These are phyloP conservation scores for Heracleum sosnowskyi DNA, from an alignment of 129 eudicot genomes.

Conservation along the genomic window DNA sequence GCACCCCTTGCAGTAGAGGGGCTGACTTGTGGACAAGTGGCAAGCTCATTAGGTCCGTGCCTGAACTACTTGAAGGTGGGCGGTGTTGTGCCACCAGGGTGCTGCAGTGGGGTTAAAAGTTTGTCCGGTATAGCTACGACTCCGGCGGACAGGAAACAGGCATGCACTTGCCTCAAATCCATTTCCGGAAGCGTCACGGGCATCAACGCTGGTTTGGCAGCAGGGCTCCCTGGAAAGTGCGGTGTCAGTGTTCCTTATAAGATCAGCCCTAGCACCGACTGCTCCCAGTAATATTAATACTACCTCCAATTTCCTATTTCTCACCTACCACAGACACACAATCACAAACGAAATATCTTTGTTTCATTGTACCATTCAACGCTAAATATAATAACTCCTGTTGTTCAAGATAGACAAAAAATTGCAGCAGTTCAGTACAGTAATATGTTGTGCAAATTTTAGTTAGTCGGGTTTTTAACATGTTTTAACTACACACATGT, in stretches of 20 bases:
- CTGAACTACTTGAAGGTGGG: slow-evolving; percentile 18
- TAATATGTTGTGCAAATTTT: no score
- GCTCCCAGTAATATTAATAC: slow-evolving; percentile 24
- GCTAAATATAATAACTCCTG: no score
- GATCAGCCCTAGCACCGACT: slow-evolving; percentile 38
- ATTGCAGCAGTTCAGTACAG: no score
- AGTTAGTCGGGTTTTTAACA: not conserved
- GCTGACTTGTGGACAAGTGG: slow-evolving; percentile 27
- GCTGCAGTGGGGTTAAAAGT: slow-evolving; percentile 29
- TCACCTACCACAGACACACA: no score
- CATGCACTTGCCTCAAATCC: slow-evolving; percentile 39
- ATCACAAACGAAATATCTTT: no score
- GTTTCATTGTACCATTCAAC: no score
- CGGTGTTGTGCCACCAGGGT: not conserved
- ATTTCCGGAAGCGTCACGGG: slow-evolving; percentile 2
- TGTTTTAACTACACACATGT: not conserved
- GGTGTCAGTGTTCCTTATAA: slow-evolving; percentile 34
- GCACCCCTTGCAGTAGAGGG: slow-evolving; percentile 13
- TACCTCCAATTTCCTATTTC: not conserved
- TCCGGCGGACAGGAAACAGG: slow-evolving; percentile 24
- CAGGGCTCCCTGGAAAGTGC: slow-evolving; percentile 35
- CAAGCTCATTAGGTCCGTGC: slow-evolving; percentile 20
- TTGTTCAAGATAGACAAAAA: not conserved
- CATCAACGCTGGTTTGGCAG: slow-evolving; percentile 13
- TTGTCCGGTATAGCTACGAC: slow-evolving; percentile 21